Percentiles rank a stretch among this genome's conserved stretches.
Conservation (phyloP, 345 rosid genomes). For the Salix suchowensis region DNA sequence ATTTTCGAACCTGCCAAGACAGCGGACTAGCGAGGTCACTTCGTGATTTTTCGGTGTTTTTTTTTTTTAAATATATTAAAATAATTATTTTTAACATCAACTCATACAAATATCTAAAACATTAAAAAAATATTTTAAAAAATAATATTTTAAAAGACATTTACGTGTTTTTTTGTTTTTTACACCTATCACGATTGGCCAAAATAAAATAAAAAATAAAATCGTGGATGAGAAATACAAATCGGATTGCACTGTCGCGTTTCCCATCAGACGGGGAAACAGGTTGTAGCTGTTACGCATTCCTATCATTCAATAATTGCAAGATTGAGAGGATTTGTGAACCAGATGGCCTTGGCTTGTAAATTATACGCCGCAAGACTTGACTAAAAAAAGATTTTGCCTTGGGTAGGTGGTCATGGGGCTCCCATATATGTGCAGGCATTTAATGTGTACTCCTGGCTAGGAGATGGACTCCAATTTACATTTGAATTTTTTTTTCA, state of each 20-base stretch:
- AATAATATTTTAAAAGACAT: no score
- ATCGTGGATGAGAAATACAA: not conserved
- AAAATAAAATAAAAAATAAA: not conserved
- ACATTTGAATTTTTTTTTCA: no score
- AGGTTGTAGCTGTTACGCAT: not conserved
- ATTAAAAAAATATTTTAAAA: no score
- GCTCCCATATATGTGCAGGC: not conserved
- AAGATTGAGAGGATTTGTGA: not conserved
- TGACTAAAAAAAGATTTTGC: not conserved
- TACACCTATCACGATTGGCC: not conserved
- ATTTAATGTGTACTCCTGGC: not conserved
- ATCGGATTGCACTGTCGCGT: not conserved
- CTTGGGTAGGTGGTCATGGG: not conserved
- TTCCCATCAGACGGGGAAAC: not conserved
- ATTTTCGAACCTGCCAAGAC: not conserved
- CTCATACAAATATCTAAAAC: no score
- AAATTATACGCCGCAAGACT: not conserved
- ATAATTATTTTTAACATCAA: no score
- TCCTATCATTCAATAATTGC: not conserved
- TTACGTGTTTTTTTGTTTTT: no score
- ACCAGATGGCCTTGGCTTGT: not conserved
- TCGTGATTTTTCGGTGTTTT: no score
- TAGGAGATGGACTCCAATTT: not conserved
- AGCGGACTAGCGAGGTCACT: not conserved
- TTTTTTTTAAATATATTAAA: no score